Evolutionary conservation across 2,329 filamentous ascomycete genomes (phyloP).

Genomic region (Stenocarpella maydis): DNA sequence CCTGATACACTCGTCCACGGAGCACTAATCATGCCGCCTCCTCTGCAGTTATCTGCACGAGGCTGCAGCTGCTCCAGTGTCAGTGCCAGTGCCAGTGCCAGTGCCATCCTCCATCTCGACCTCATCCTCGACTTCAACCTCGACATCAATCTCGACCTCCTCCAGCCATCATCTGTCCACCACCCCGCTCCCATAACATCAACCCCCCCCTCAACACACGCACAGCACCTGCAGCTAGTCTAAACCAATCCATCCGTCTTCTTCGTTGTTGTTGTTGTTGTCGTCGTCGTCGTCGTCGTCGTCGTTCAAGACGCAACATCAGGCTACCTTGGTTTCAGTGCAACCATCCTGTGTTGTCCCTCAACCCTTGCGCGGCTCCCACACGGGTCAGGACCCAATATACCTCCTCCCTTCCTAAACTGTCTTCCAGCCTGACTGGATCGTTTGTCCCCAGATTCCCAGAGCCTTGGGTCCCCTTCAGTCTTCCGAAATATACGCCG

Average conservation of each 20-base stretch:
- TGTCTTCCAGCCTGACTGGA: background rate
- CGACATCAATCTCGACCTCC: background rate
- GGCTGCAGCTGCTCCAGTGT: background rate
- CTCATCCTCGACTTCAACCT: background rate
- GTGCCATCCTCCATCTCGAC: background rate
- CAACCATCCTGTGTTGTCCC: background rate
- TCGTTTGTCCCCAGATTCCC: slow-evolving; percentile 8
- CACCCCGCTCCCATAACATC: background rate
- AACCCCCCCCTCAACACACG: no score
- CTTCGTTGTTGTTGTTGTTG: no score
- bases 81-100: background rate
- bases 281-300: background rate
- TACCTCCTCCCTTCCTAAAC: background rate
- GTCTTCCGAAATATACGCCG: background rate
- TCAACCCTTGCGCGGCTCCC: background rate
- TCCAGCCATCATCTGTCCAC: background rate
- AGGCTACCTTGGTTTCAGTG: background rate
- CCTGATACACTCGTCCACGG: background rate
- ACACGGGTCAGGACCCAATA: background rate
- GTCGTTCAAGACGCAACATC: background rate
- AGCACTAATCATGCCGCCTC: slow-evolving; percentile 15
- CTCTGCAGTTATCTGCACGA: slow-evolving; percentile 18
- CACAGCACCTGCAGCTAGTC: background rate
- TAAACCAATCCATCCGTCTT: no score
- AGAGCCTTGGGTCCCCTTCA: background rate